These are phyloP conservation scores for Strobilomyces echinocephalus DNA, from an alignment of 768 basidiomycete species.

Conservation along the genomic window DNA sequence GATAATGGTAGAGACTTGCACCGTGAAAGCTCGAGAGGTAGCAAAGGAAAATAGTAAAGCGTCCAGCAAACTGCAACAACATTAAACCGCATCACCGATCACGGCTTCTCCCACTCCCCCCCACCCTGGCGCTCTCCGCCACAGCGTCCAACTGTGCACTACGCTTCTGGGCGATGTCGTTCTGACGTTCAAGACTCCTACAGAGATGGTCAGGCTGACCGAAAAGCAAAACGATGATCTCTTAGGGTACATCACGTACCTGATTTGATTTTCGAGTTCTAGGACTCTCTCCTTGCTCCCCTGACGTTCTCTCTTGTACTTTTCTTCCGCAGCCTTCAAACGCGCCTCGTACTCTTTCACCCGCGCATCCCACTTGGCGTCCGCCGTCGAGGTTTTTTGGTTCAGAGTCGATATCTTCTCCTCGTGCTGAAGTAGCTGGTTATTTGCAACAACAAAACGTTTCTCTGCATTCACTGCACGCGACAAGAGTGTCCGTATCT, in stretches of 20 bases:
- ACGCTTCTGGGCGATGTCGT: constrained; percentile 75
- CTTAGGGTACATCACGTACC: constrained; percentile 48
- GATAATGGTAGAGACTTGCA: constrained; percentile 5
- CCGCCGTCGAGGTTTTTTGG: constrained; percentile 65
- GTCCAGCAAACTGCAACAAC: not conserved
- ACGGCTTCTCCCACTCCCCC: constrained; percentile 12
- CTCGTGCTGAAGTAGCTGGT: constrained; percentile 79
- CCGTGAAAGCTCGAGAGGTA: constrained; percentile 14
- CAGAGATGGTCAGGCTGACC: not conserved
- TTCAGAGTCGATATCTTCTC: constrained; percentile 76
- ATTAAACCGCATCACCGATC: constrained; percentile 16
- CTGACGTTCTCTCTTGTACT: constrained; percentile 88
- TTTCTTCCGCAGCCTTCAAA: constrained; percentile 81
- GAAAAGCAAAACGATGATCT: constrained; percentile 5
- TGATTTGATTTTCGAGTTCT: constrained; percentile 69
- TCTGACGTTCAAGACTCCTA: constrained; percentile 72
- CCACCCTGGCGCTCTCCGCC: constrained; percentile 24
- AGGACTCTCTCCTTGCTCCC: constrained; percentile 82
- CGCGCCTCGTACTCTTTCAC: constrained; percentile 88
- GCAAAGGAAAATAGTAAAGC: not conserved
- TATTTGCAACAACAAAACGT: constrained; percentile 77
- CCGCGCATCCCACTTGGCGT: constrained; percentile 91
- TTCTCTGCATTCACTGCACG: constrained; percentile 84
- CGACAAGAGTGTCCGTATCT: constrained; percentile 63
- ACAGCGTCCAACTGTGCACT: constrained; percentile 36